Percentiles rank a stretch among this genome's conserved stretches.
These are phyloP conservation scores for Xylariaceae sp. DNA, from an alignment of 2,329 filamentous ascomycete species.

Conservation along the genomic window DNA sequence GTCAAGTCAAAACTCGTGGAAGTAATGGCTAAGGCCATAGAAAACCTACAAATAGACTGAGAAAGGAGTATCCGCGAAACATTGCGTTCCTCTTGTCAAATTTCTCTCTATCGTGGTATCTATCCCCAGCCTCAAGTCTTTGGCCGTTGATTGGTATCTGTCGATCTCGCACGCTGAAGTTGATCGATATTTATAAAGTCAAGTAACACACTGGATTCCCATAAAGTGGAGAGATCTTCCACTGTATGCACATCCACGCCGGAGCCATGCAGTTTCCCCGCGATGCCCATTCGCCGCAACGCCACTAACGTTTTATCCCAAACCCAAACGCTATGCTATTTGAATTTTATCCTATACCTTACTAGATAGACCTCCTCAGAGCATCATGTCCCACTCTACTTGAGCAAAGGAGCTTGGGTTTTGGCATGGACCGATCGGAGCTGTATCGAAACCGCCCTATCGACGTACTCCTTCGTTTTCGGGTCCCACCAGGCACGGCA, in stretches of 20 bases:
- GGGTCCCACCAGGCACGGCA: constrained; percentile 54
- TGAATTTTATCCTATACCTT: constrained; percentile 1
- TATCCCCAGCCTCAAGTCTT: too few relatives aligned
- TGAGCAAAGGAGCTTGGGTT: constrained; percentile 10
- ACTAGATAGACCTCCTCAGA: too few relatives aligned
- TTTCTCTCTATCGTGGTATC: constrained; percentile 6
- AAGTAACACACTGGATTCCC: constrained; percentile 1
- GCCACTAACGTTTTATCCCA: constrained; percentile 7
- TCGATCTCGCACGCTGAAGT: constrained; percentile 2
- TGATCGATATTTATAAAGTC: constrained; percentile 3
- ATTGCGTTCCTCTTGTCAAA: not conserved
- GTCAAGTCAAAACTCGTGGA: too few relatives aligned
- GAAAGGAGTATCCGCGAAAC: not conserved
- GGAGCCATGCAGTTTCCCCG: constrained; percentile 4
- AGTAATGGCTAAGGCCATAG: too few relatives aligned
- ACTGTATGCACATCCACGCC: not conserved
- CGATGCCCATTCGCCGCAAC: constrained; percentile 9
- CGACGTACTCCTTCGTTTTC: constrained; percentile 45
- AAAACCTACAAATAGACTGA: too few relatives aligned
- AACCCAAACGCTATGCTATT: constrained; percentile 3
- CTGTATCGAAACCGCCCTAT: constrained; percentile 4
- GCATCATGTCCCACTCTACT: too few relatives aligned
- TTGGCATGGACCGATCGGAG: constrained; percentile 16
- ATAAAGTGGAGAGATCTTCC: not conserved
- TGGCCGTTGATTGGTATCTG: not conserved